These are phyloP conservation scores for Monosporozyma aerobia DNA, from an alignment of 805 yeast species.

Conservation along the genomic window DNA sequence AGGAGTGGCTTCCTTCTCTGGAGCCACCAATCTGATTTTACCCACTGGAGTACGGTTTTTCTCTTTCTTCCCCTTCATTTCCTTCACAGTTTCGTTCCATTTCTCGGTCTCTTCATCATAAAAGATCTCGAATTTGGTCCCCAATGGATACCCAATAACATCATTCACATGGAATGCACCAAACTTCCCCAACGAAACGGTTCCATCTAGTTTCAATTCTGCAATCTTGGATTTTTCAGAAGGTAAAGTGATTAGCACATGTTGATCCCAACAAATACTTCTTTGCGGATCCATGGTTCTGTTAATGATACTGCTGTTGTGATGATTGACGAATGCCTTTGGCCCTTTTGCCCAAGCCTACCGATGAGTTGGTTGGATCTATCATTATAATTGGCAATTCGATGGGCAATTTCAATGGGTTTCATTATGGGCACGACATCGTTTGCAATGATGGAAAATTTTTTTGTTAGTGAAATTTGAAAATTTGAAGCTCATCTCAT, in stretches of 20 bases:
- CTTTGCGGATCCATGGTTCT: conserved; percentile 19
- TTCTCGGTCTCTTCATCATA: conserved; percentile 27
- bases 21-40: conserved; percentile 14
- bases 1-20: background rate
- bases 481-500: conserved; percentile 6
- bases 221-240: conserved; percentile 70
- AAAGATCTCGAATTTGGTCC: conserved; percentile 79
- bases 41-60: conserved; percentile 22
- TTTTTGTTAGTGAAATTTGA: conserved; percentile 1
- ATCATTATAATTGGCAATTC: background rate
- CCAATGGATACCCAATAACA: conserved; percentile 73
- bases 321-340: background rate
- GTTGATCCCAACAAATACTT: conserved; percentile 23
- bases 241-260: conserved; percentile 64
- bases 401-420: background rate
- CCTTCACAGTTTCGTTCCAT: conserved; percentile 3
- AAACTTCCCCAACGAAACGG: conserved; percentile 78
- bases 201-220: conserved; percentile 50
- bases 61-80: conserved; percentile 9
- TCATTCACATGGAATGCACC: conserved; percentile 73
- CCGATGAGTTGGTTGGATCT: too few relatives aligned
- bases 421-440: background rate
- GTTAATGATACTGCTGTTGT: background rate
- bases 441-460: conserved; percentile 7
- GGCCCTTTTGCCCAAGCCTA: too few relatives aligned